These are phyloP conservation scores for Seminavis robusta DNA, from an alignment of 108 stramenopile genomes.

Conservation along the genomic window DNA sequence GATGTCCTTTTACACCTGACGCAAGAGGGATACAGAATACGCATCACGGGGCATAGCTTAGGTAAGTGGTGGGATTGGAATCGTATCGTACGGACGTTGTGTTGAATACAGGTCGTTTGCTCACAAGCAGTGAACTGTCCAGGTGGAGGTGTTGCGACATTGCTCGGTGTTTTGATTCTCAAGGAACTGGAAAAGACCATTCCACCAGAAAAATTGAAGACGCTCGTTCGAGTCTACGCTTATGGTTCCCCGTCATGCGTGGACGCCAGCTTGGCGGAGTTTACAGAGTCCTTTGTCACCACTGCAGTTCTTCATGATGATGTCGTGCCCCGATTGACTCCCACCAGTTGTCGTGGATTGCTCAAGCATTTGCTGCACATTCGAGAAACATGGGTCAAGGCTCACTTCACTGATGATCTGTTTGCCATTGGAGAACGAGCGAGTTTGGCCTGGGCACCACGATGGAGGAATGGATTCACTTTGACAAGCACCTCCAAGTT, in stretches of 20 bases:
- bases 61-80: too few relatives aligned
- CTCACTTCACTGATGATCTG: slow-evolving; percentile 72
- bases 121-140: too few relatives aligned
- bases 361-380: slow-evolving; percentile 84
- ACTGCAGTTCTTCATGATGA: slow-evolving; percentile 92
- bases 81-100: too few relatives aligned
- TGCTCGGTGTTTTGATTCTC: slow-evolving; percentile 75
- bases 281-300: slow-evolving; percentile 64
- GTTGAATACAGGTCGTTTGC: too few relatives aligned
- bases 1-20: slow-evolving; percentile 59
- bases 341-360: slow-evolving; percentile 79
- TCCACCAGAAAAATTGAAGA: slow-evolving; percentile 28
- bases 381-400: slow-evolving; percentile 85
- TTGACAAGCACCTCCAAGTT: slow-evolving; percentile 24
- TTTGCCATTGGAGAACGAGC: slow-evolving; percentile 71
- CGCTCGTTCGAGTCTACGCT: slow-evolving; percentile 57
- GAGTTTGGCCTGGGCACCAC: slow-evolving; percentile 71
- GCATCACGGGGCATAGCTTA: slow-evolving; percentile 69
- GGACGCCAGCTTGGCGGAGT: slow-evolving; percentile 76
- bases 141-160: slow-evolving; percentile 89
- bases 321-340: slow-evolving; percentile 90
- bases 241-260: slow-evolving; percentile 93
- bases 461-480: slow-evolving; percentile 65
- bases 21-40: slow-evolving; percentile 72
- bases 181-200: not conserved